Base-by-base conservation (phyloP, 179 eudicot genomes). In the Corrigiola litoralis region DNA sequence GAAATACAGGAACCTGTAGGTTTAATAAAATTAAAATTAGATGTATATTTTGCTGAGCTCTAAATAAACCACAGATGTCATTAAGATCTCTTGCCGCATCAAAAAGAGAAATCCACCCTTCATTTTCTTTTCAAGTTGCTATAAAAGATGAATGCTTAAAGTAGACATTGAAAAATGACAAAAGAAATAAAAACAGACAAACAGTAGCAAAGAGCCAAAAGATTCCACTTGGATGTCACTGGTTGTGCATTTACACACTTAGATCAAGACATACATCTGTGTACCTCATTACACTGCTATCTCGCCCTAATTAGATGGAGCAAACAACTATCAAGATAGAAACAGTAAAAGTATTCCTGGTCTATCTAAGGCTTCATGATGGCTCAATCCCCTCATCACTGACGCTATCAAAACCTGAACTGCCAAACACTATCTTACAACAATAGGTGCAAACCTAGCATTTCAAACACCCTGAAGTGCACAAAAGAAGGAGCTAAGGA, bases 1-100 rank as follows among this genome's bases (percentile, higher is more conserved):
- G 64, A 69, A 90, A 74, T 53, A 92, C 80, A 52, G 95, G 96
- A 70, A 90, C 80, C 98, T 92, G 90, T 50, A 36, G 40, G 42
- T 38, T 41, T 24, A 27, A 58, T 3, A 28, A 16, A 60, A 25
- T 27, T 25, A 66, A 14, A 63, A 29, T 16, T 37, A 9, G 31
- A 32, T 2, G 17, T 56, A 23, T 57, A 21, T 38, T 61, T 38
- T 44, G 2, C 28, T 5, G 24, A 42, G 28, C 37, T 6, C 23
- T 57, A 58, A 41, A 25, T 27, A 68, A 23, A n/a, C 4, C 14
- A 52, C 4, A 14, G 16, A 31, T 18, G 24, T 25, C 23, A 34
- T 9, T 37, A 53, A 29, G 28, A 52, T 46, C 17, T 32, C 18
- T 18, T 40, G 21, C 42, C 51, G 50, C 17, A 44, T 27, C 7